Evolutionary conservation across 441 rosid genomes (phyloP).

Genomic region (Eutrema salsugineum): DNA sequence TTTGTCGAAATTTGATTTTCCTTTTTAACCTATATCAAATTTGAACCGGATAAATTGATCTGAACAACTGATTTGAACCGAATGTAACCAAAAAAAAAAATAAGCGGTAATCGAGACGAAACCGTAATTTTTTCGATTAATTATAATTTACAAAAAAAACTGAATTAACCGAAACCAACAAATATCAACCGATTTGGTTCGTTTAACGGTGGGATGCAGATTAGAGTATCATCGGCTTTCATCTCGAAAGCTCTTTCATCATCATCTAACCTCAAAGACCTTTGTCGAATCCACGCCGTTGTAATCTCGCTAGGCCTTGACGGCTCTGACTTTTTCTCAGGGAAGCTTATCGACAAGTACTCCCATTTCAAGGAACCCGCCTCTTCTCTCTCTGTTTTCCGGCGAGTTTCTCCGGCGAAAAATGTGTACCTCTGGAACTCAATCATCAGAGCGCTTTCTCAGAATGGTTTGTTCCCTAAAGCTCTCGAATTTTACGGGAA

Average conservation of each 20-base stretch:
- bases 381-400: constrained; percentile 54
- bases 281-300: constrained; percentile 48
- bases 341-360: constrained; percentile 59
- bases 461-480: constrained; percentile 38
- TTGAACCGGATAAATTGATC: no score
- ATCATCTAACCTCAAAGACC: constrained; percentile 33
- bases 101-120: no score
- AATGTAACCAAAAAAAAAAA: no score
- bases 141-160: no score
- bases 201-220: constrained; percentile 18
- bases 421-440: constrained; percentile 68
- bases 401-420: constrained; percentile 34
- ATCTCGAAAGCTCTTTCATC: constrained; percentile 44
- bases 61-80: no score
- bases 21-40: no score
- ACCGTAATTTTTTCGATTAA: no score
- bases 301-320: constrained; percentile 46
- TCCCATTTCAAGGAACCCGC: constrained; percentile 38
- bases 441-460: constrained; percentile 57
- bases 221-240: constrained; percentile 22
- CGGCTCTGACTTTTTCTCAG: constrained; percentile 47
- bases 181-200: no score
- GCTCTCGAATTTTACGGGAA: constrained; percentile 45
- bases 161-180: no score
- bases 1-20: no score